These are phyloP conservation scores for Paraphaeosphaeria sporulosa DNA, from an alignment of 2,329 filamentous ascomycete species.

Conservation along the genomic window DNA sequence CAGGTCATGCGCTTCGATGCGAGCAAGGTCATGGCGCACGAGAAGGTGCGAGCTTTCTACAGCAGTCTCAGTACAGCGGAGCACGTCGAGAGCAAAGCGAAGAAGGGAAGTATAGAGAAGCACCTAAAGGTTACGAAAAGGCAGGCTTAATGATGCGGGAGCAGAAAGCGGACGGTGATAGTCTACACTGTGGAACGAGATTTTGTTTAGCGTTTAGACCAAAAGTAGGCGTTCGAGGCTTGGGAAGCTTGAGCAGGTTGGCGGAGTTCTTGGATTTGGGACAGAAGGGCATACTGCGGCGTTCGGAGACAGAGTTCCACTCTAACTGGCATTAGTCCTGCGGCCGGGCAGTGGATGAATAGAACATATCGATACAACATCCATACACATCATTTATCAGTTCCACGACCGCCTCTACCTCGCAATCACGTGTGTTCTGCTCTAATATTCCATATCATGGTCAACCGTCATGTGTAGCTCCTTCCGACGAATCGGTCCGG, in stretches of 20 bases:
- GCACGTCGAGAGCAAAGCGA: slow-evolving; percentile 41
- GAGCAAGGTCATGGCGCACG: slow-evolving; percentile 91
- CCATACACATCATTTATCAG: too few species aligned
- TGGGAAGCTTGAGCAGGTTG: too few species aligned
- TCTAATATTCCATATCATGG: too few species aligned
- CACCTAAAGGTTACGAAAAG: slow-evolving; percentile 37
- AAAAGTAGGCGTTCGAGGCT: neutral
- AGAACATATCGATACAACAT: too few species aligned
- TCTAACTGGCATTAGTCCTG: too few species aligned
- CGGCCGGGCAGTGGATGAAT: too few species aligned
- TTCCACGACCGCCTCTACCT: too few species aligned
- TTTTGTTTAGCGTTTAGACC: neutral
- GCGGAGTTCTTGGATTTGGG: too few species aligned
- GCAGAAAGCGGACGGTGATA: neutral
- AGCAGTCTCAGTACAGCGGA: slow-evolving; percentile 79
- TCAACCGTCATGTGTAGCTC: too few species aligned
- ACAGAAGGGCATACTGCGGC: too few species aligned
- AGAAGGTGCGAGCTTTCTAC: slow-evolving; percentile 86
- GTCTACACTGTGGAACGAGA: neutral
- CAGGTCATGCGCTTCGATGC: slow-evolving; percentile 91
- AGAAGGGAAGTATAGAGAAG: slow-evolving; percentile 40
- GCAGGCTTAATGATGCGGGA: slow-evolving; percentile 6
- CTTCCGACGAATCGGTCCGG: neutral
- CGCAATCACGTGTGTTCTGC: too few species aligned
- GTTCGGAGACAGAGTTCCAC: too few species aligned